These are phyloP conservation scores for Calocybe gangraenosa DNA, from an alignment of 768 basidiomycete species.

Conservation along the genomic window DNA sequence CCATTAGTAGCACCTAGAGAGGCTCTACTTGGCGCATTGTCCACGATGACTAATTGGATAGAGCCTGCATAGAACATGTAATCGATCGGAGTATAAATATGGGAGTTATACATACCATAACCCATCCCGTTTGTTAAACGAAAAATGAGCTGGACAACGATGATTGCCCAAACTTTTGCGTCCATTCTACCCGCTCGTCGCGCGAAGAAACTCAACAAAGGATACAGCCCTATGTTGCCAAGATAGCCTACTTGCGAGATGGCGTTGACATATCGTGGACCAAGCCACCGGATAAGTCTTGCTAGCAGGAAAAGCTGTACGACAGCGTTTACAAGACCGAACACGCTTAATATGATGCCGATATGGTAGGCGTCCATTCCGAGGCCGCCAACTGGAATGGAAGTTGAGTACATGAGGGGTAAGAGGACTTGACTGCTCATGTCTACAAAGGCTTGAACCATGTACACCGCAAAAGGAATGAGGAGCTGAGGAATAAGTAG, in stretches of 20 bases:
- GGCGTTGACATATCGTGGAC: constrained; percentile 42
- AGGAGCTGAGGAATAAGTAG: constrained; percentile 22
- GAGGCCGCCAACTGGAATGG: constrained; percentile 50
- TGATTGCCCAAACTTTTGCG: constrained; percentile 23
- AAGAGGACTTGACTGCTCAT: constrained; percentile 23
- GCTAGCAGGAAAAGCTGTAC: constrained; percentile 49
- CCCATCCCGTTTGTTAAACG: constrained; percentile 27
- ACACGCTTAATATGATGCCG: constrained; percentile 45
- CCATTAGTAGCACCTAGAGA: constrained; percentile 53
- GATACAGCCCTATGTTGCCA: constrained; percentile 23
- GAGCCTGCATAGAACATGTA: constrained; percentile 30
- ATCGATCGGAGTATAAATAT: neutral
- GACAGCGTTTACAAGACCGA: constrained; percentile 49
- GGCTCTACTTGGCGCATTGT: constrained; percentile 33
- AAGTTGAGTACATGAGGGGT: constrained; percentile 40
- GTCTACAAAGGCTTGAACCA: constrained; percentile 25
- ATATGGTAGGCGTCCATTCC: constrained; percentile 49
- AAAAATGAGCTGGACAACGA: constrained; percentile 28
- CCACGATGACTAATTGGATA: constrained; percentile 43
- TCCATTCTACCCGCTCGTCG: constrained; percentile 29
- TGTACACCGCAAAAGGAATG: constrained; percentile 21
- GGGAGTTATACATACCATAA: constrained; percentile 26
- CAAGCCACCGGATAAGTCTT: constrained; percentile 38
- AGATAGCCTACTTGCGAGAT: constrained; percentile 19
- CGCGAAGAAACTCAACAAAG: constrained; percentile 29